These are phyloP conservation scores for Scedosporium boydii DNA, from an alignment of 2,329 filamentous ascomycete species.

Conservation along the genomic window DNA sequence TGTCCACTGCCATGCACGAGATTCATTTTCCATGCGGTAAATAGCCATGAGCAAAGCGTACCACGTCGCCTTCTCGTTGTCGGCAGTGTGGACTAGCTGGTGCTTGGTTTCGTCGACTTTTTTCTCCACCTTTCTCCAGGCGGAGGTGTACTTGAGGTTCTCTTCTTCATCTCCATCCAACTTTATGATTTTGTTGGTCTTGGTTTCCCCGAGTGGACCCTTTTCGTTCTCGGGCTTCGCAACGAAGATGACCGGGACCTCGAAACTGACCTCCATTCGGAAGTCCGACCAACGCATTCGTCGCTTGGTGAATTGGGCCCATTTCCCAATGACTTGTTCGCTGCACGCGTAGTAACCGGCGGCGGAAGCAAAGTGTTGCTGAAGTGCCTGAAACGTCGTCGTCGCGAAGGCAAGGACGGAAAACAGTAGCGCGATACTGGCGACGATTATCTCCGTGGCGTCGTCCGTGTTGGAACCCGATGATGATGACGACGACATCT, in stretches of 20 bases:
- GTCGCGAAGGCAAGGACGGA: slow-evolving; percentile 36
- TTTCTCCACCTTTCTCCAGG: neutral
- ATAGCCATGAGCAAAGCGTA: slow-evolving; percentile 38
- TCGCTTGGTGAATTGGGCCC: slow-evolving; percentile 30
- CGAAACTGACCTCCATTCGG: slow-evolving; percentile 39
- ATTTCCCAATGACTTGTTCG: slow-evolving; percentile 36
- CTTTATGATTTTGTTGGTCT: neutral
- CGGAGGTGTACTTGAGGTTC: neutral
- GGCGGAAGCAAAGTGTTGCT: slow-evolving; percentile 40
- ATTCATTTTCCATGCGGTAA: slow-evolving; percentile 39
- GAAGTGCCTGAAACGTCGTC: slow-evolving; percentile 36
- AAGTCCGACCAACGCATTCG: slow-evolving; percentile 32
- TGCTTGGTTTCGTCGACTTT: neutral
- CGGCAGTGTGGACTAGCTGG: slow-evolving; percentile 37
- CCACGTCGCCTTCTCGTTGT: slow-evolving; percentile 49
- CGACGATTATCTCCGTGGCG: slow-evolving; percentile 26
- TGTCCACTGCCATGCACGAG: slow-evolving; percentile 32
- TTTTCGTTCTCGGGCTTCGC: slow-evolving; percentile 29
- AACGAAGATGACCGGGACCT: slow-evolving; percentile 41
- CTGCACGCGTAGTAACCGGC: slow-evolving; percentile 39
- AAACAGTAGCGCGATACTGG: slow-evolving; percentile 34
- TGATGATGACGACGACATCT: too few species aligned
- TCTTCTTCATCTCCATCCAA: neutral
- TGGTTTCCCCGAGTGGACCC: slow-evolving; percentile 20
- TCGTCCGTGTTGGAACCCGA: slow-evolving; percentile 5